phyloP scores from a whole-genome alignment of 2,329 filamentous ascomycete species.

The Exophiala oligosperma region DNA sequence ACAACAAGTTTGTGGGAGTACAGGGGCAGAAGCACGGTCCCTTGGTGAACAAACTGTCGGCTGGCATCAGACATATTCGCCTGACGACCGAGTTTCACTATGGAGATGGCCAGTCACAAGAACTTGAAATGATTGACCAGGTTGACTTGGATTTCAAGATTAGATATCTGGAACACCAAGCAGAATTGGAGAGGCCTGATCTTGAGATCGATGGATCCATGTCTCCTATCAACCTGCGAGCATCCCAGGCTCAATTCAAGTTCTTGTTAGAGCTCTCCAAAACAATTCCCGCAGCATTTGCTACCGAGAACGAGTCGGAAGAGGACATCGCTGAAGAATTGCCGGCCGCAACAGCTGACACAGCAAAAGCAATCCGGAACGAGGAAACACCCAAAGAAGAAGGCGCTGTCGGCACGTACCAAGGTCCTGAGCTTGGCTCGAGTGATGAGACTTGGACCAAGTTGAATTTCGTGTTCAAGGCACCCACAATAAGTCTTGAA shows the following conservation, averaged over 20 bases:
- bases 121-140: constrained; percentile 94
- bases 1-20: constrained; percentile 85
- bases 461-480: constrained; percentile 86
- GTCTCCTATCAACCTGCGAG: constrained; percentile 85
- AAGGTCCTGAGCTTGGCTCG: constrained; percentile 69
- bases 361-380: constrained; percentile 49
- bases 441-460: constrained; percentile 81
- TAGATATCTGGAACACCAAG: constrained; percentile 83
- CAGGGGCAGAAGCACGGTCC: constrained; percentile 73
- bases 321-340: constrained; percentile 76
- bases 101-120: constrained; percentile 68
- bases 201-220: constrained; percentile 88
- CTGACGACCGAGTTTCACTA: constrained; percentile 90
- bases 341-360: constrained; percentile 54
- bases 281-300: constrained; percentile 85
- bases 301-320: constrained; percentile 68
- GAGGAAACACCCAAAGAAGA: constrained; percentile 47
- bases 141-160: constrained; percentile 93
- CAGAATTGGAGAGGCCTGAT: constrained; percentile 77
- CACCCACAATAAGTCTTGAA: constrained; percentile 84
- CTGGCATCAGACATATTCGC: constrained; percentile 88
- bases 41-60: constrained; percentile 83
- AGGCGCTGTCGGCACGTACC: constrained; percentile 47
- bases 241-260: constrained; percentile 89
- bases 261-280: constrained; percentile 85